Percentiles rank a stretch among this genome's conserved stretches.
Conservation (phyloP, 257 asterid genomes). For the Scutellaria galericulata region DNA sequence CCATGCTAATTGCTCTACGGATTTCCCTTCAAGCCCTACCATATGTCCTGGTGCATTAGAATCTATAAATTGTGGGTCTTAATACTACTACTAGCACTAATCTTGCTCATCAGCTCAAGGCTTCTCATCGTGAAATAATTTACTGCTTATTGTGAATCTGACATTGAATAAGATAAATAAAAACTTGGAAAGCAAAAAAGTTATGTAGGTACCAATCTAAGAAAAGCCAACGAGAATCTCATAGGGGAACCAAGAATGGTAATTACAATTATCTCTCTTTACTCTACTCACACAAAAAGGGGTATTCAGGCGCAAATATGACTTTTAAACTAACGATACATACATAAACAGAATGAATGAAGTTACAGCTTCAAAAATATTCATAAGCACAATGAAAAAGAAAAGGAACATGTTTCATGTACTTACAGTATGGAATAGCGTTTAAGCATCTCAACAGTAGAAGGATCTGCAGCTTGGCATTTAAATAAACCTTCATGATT, state of each 20-base stretch:
- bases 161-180: neutral
- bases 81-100: neutral
- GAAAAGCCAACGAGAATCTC: neutral
- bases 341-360: neutral
- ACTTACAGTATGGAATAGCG: slow-evolving; percentile 85
- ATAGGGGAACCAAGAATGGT: neutral
- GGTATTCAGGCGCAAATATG: neutral
- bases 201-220: neutral
- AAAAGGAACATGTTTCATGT: slow-evolving; percentile 25
- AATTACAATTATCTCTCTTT: neutral
- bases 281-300: slow-evolving; percentile 22
- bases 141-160: slow-evolving; percentile 1
- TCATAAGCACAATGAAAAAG: slow-evolving; percentile 24
- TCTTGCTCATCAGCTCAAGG: neutral
- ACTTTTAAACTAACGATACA: slow-evolving; percentile 15
- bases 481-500: slow-evolving; percentile 69
- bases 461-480: slow-evolving; percentile 86
- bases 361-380: slow-evolving; percentile 4
- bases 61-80: neutral
- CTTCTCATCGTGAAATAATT: slow-evolving; percentile 11
- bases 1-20: neutral
- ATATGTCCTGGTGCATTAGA: neutral
- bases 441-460: slow-evolving; percentile 79
- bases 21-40: neutral
- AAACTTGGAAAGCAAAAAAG: neutral